Evolutionary conservation across 2,329 filamentous ascomycete genomes (phyloP), one percentile per base, ranked within the genome.

Genomic region (Hypoxylon sp.): DNA sequence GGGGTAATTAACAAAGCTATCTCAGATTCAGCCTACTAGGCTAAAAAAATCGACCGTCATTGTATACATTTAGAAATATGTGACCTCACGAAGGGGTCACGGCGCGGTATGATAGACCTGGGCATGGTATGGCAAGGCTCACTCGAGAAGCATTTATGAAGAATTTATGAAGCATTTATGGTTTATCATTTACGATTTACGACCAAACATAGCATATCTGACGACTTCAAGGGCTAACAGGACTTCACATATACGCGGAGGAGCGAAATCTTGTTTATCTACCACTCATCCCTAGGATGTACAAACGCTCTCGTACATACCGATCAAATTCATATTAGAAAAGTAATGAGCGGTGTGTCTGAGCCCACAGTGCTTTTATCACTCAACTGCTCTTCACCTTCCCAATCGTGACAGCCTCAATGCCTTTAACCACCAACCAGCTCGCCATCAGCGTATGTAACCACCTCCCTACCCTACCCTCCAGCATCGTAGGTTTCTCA

Each of bases 401-500:
- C 45, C 48, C 38, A 14, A 28, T 46, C 14, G 36, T 63, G 21
- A 76, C 72, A 60, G 70, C 72, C 51, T 69, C 63, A 19, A 75
- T 63, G 17, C 73, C 75, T 48, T 55, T 66, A 28, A 73, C 69
- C 41, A 76, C 66, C 67, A 76, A 68, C 73, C 73, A 75, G 25
- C 69, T 17, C 11, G 72, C 63, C 73, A 75, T 75, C 3, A 72
- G 32, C 17, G 41, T 38, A 67, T 76, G 75, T 30, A 74, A 13
- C 73, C 71, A 73, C 13, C 73, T 53, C 17, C 72, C 70, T 5
- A 75, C 30, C 9, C 25, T 4, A 0, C 71, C 68, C 61, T 75
- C 73, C 14, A 75, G 60, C 51, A 75, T 23, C 25, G 70, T 71
- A 9, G 71, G 65, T 13, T 59, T 68, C 56, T 45, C 28, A 30